A percentile compares a stretch with the other conserved stretches of the same genome.
phyloP scores from a whole-genome alignment of 805 yeast species.

The Yarrowia sp. region DNA sequence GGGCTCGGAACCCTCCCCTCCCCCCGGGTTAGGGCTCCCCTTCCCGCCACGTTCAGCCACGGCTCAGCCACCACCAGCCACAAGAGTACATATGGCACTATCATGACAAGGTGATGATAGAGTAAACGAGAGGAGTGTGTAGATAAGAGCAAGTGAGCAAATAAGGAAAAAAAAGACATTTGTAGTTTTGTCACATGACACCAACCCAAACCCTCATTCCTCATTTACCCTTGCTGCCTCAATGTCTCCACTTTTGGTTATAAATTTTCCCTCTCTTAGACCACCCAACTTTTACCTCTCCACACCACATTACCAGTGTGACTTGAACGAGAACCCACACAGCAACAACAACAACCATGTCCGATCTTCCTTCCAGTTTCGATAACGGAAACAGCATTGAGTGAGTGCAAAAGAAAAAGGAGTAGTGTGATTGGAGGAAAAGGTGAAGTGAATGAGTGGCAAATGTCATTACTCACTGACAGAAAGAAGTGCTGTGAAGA shows the following conservation, averaged over 20 bases:
- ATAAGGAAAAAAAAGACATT: too few species aligned
- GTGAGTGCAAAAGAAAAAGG: slow-evolving; percentile 2
- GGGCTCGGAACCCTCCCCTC: not conserved
- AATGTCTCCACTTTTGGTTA: not conserved
- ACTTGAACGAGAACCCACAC: not conserved
- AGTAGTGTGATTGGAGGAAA: too few species aligned
- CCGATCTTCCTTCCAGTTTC: slow-evolving; percentile 39
- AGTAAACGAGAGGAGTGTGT: too few species aligned
- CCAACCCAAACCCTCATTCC: too few species aligned
- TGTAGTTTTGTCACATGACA: too few species aligned
- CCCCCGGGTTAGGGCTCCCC: too few species aligned
- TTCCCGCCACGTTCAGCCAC: slow-evolving; percentile 21
- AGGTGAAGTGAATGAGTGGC: too few species aligned
- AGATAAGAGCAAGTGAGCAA: too few species aligned
- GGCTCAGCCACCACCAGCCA: slow-evolving; percentile 23
- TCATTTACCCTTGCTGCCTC: slow-evolving; percentile 4
- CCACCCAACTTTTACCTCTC: not conserved
- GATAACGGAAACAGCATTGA: slow-evolving; percentile 37
- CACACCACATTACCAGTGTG: slow-evolving; percentile 1
- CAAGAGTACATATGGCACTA: slow-evolving; percentile 8
- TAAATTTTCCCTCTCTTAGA: slow-evolving; percentile 2
- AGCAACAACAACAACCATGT: slow-evolving; percentile 15
- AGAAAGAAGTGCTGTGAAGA: too few species aligned
- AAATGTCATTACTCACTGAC: too few species aligned
- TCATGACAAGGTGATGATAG: not conserved